Conservation (phyloP, 257 asterid genomes). For the Datura wrightii region DNA sequence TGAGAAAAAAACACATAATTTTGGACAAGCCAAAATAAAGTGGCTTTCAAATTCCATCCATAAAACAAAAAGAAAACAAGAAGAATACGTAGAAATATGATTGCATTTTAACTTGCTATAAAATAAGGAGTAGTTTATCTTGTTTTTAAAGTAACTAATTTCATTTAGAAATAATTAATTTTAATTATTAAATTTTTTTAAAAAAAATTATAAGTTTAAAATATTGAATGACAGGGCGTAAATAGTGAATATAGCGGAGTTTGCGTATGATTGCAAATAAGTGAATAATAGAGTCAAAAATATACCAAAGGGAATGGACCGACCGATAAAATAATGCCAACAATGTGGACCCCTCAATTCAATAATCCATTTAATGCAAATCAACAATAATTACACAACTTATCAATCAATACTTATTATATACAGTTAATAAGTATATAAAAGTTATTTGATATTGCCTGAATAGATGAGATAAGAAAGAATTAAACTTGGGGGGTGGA, state of each 20-base stretch:
- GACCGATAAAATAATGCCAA: constrained; percentile 38
- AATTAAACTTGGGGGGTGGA: neutral
- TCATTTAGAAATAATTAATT: neutral
- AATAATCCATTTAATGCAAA: constrained; percentile 67
- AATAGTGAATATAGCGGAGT: neutral
- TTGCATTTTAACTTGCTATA: neutral
- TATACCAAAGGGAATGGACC: constrained; percentile 41
- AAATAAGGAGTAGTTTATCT: neutral
- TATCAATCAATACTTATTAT: constrained; percentile 31
- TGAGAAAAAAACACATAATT: too few species aligned
- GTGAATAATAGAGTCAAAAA: constrained; percentile 40
- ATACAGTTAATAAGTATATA: neutral
- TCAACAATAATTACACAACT: constrained; percentile 51
- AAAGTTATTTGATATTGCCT: neutral
- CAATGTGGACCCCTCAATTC: constrained; percentile 58
- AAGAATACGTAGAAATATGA: neutral
- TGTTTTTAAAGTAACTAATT: neutral
- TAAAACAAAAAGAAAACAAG: too few species aligned
- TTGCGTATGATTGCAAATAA: constrained; percentile 55
- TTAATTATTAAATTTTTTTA: neutral
- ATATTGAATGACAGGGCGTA: neutral
- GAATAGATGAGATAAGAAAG: neutral
- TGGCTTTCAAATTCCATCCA: too few species aligned
- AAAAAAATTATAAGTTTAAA: too few species aligned
- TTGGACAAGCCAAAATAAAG: too few species aligned